Evolutionary conservation across 257 asterid genomes (phyloP).

Genomic region (Cynanchum wilfordii): DNA sequence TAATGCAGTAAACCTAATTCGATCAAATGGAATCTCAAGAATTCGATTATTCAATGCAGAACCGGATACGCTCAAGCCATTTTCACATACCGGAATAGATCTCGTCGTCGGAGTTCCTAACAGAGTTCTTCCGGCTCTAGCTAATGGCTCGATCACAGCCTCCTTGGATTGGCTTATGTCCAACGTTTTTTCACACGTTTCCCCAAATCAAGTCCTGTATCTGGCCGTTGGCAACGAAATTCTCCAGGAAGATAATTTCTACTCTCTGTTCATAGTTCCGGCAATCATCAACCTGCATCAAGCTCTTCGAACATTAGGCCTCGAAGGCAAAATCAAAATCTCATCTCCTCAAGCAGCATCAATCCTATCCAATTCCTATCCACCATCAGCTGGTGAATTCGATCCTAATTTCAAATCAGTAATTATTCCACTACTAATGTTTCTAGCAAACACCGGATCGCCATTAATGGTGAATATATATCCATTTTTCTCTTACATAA

Average conservation of each 20-base stretch:
- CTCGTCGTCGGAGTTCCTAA: slow-evolving; percentile 68
- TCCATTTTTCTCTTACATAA: slow-evolving; percentile 52
- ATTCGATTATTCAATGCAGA: slow-evolving; percentile 59
- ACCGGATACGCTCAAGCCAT: slow-evolving; percentile 39
- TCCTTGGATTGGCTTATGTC: slow-evolving; percentile 51
- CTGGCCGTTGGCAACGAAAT: slow-evolving; percentile 64
- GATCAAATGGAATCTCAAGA: slow-evolving; percentile 43
- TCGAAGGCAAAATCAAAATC: slow-evolving; percentile 34
- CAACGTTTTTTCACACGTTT: slow-evolving; percentile 39
- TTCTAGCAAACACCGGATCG: slow-evolving; percentile 35
- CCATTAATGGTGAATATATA: slow-evolving; percentile 64
- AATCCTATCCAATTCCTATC: slow-evolving; percentile 45
- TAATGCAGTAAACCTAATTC: slow-evolving; percentile 35
- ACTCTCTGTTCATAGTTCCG: slow-evolving; percentile 45
- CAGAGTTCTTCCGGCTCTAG: slow-evolving; percentile 57
- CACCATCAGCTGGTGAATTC: slow-evolving; percentile 53
- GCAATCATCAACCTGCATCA: slow-evolving; percentile 43
- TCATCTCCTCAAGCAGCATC: slow-evolving; percentile 59
- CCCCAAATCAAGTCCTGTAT: slow-evolving; percentile 46
- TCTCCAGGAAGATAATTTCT: slow-evolving; percentile 41
- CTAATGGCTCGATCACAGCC: slow-evolving; percentile 34
- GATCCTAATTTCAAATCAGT: slow-evolving; percentile 26
- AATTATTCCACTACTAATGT: slow-evolving; percentile 38
- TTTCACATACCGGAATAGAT: slow-evolving; percentile 43
- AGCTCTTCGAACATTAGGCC: slow-evolving; percentile 46